Evolutionary conservation across 495 filamentous ascomycete genomes (phyloP), one percentile per base, ranked within the genome.

Genomic region (Hypomontagnella submonticulosa): DNA sequence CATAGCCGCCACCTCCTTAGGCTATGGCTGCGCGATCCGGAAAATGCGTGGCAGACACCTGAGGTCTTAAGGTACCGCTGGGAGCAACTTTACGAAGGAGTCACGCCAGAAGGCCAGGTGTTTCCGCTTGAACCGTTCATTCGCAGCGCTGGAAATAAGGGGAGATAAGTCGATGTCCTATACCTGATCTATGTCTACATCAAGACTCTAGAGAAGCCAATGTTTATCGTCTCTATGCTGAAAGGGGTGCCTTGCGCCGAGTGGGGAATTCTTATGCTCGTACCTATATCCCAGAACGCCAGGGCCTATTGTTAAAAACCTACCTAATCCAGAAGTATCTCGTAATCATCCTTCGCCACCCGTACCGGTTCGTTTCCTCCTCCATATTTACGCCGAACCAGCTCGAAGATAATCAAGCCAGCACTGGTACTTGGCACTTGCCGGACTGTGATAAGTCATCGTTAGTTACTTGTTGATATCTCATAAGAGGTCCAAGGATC

Each of bases 381-480:
- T 6, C 89, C 89, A 75, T 93, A 96, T 74, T 90, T 90, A 52
- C 93, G 83, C 63, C 93, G 81, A 16, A 96, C 87, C 33, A 97
- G 62, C 74, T 97, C 93, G 72, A 97, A 97, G 44, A 95, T 92
- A 61, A 97, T 89, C 54, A 97, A 73, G 0, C 92, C 93, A 1
- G 93, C 92, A 67, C 90, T 93, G 3, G 93, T 96, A 72, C 91
- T 93, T 12, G 93, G 93, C 36, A 96, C 89, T 76, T 95, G 91
- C 37, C 88, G 83, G 41, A 96, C 66, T 69, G 34, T 52, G 13
- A 37, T 4, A 23, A 20, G 23, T 9, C 37, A 15, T 36, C 32
- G 36, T 69, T 41, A 63, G 37, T 27, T 13, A 44, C 5, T 42
- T n/a, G 16, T 32, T 13, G 8, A 20, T 30, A 4, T 20, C 30